Conservation (phyloP, 2,329 filamentous ascomycete genomes). For the Aureobasidium leucospermi region DNA sequence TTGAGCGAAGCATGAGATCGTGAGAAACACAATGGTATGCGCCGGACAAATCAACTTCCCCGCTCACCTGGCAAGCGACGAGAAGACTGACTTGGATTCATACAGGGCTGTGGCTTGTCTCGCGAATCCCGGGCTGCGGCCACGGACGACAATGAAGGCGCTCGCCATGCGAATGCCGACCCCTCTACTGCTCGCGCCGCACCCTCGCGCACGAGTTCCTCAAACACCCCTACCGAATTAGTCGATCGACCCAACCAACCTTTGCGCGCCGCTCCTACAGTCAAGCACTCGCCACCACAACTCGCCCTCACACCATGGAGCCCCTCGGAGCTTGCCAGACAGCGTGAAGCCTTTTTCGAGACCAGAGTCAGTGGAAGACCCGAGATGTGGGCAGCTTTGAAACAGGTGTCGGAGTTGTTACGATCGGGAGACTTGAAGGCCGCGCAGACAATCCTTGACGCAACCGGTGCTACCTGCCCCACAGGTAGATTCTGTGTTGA, state of each 20-base stretch:
- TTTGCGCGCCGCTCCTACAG: conserved; percentile 20
- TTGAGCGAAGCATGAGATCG: conserved; percentile 1
- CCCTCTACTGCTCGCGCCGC: not conserved
- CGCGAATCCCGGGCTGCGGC: conserved; percentile 7
- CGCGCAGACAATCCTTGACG: conserved; percentile 74
- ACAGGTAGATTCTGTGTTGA: conserved; percentile 28
- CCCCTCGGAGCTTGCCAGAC: conserved; percentile 56
- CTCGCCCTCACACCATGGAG: conserved; percentile 54
- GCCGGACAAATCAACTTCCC: not conserved
- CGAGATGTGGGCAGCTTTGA: conserved; percentile 75
- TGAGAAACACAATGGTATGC: conserved; percentile 15
- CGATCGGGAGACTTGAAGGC: conserved; percentile 43
- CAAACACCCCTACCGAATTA: conserved; percentile 1
- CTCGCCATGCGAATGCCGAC: not conserved
- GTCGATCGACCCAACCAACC: conserved; percentile 22
- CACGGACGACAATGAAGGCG: not conserved
- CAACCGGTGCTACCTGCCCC: conserved; percentile 53
- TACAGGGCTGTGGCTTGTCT: conserved; percentile 12
- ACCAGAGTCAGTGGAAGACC: conserved; percentile 70
- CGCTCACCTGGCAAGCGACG: not conserved
- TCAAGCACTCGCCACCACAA: conserved; percentile 15
- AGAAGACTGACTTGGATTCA: not conserved
- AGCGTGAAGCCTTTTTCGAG: conserved; percentile 82
- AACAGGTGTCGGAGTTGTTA: conserved; percentile 59
- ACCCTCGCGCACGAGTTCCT: not conserved